Conservation (phyloP, 768 basidiomycete species). For the Scleroderma bovista region DNA sequence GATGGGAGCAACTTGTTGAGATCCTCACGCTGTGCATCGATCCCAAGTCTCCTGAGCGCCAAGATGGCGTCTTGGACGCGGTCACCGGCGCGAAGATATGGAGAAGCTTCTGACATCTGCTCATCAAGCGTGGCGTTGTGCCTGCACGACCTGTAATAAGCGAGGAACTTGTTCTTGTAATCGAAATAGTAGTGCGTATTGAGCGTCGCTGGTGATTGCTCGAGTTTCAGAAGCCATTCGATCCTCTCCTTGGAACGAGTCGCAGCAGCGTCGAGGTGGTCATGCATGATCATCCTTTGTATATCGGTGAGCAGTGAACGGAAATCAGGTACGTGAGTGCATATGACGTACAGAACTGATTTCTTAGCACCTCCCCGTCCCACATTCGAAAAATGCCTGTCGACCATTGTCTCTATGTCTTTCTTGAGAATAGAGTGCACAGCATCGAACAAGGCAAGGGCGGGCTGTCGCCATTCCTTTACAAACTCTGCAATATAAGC, state of each 20-base stretch:
- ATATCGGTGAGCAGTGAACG: not conserved
- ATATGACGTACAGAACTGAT: constrained; percentile 37
- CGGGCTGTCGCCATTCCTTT: constrained; percentile 44
- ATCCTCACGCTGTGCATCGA: constrained; percentile 35
- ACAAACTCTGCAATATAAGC: constrained; percentile 43
- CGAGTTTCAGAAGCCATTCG: constrained; percentile 44
- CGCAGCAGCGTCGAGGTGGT: constrained; percentile 44
- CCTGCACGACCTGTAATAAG: constrained; percentile 38
- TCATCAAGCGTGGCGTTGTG: constrained; percentile 4
- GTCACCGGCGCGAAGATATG: too few relatives aligned
- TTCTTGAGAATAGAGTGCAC: constrained; percentile 34
- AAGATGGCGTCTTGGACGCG: not conserved
- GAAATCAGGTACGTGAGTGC: too few relatives aligned
- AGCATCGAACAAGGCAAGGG: constrained; percentile 38
- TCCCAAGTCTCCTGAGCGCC: not conserved
- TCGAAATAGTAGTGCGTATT: constrained; percentile 48
- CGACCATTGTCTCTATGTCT: constrained; percentile 40
- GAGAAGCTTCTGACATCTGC: too few relatives aligned
- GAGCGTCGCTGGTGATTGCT: constrained; percentile 45
- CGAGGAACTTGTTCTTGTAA: constrained; percentile 46
- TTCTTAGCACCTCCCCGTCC: constrained; percentile 49
- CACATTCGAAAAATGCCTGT: constrained; percentile 45
- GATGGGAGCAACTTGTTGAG: constrained; percentile 40
- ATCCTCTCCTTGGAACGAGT: constrained; percentile 36
- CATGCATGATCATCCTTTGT: constrained; percentile 43